A percentile compares a stretch with the other conserved stretches of the same genome.
Evolutionary conservation across 306 rosid species (phyloP).

Genomic region (Dryas alaskensis): DNA sequence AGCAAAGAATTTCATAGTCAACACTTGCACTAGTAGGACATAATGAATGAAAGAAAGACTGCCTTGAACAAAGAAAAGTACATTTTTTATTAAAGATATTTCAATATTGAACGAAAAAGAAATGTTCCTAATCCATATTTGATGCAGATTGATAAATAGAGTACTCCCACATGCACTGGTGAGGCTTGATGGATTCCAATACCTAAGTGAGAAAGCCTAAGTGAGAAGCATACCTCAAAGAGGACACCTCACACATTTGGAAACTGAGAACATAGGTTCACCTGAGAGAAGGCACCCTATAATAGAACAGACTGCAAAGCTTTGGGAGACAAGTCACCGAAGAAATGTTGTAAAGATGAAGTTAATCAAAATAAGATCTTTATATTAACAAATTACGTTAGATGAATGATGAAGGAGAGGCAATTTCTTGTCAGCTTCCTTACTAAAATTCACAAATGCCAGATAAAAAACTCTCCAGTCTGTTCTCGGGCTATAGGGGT

Average conservation of each 20-base stretch:
- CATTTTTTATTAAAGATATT: slow-evolving; percentile 7
- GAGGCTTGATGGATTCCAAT: slow-evolving; percentile 42
- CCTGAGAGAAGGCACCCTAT: slow-evolving; percentile 59
- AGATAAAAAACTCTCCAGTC: slow-evolving; percentile 68
- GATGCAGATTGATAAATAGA: slow-evolving; percentile 16
- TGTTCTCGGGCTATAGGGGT: slow-evolving; percentile 82
- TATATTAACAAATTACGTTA: slow-evolving; percentile 35
- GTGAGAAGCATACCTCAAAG: slow-evolving; percentile 91
- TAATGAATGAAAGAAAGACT: background rate
- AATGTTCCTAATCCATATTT: slow-evolving; percentile 12
- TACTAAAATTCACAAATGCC: slow-evolving; percentile 71
- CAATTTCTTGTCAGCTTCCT: slow-evolving; percentile 51
- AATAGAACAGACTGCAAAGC: slow-evolving; percentile 60
- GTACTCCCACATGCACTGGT: slow-evolving; percentile 31
- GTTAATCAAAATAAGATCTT: slow-evolving; percentile 42
- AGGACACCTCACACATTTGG: slow-evolving; percentile 84
- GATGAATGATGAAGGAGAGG: slow-evolving; percentile 37
- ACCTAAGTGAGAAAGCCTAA: slow-evolving; percentile 58
- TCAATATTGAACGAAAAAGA: slow-evolving; percentile 15
- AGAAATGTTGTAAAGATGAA: slow-evolving; percentile 46
- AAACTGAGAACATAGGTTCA: slow-evolving; percentile 55
- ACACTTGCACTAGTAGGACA: background rate
- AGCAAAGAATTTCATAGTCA: background rate
- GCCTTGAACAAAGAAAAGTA: slow-evolving; percentile 14
- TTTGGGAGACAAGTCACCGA: slow-evolving; percentile 62